Evolutionary conservation across 768 basidiomycete species (phyloP).

Genomic region (Podaxis sp.): DNA sequence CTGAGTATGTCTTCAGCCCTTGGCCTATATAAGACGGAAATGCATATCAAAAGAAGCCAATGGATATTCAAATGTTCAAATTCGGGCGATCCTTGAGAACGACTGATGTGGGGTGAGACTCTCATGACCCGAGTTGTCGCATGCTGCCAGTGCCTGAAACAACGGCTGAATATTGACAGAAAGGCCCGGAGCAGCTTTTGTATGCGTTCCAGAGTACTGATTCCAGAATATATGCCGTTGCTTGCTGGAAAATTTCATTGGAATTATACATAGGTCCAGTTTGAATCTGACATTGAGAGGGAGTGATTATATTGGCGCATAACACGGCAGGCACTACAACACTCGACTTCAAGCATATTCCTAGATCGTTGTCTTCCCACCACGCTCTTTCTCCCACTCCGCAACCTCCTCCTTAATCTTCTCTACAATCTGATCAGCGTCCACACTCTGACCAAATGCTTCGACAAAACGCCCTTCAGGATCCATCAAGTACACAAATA

Average conservation of each 20-base stretch:
- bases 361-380: slow-evolving; percentile 25
- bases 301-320: background rate
- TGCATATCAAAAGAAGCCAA: background rate
- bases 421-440: slow-evolving; percentile 60
- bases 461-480: slow-evolving; percentile 92
- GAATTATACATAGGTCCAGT: background rate
- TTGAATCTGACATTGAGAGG: background rate
- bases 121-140: too few relatives aligned
- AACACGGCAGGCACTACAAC: background rate
- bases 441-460: slow-evolving; percentile 86
- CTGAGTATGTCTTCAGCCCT: background rate
- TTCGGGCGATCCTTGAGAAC: background rate
- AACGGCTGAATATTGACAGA: too few relatives aligned
- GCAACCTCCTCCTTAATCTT: slow-evolving; percentile 49
- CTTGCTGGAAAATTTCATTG: too few relatives aligned
- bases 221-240: too few relatives aligned
- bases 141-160: too few relatives aligned
- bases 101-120: background rate
- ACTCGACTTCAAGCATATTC: background rate
- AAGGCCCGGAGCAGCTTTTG: too few relatives aligned
- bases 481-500: slow-evolving; percentile 98
- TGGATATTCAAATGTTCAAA: background rate
- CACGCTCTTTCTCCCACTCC: slow-evolving; percentile 38
- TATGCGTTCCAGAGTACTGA: too few relatives aligned
- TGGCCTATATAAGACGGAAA: background rate